A percentile compares a stretch with the other conserved stretches of the same genome.
Conservation (phyloP, 345 rosid species). For the Rhodomyrtus tomentosa region DNA sequence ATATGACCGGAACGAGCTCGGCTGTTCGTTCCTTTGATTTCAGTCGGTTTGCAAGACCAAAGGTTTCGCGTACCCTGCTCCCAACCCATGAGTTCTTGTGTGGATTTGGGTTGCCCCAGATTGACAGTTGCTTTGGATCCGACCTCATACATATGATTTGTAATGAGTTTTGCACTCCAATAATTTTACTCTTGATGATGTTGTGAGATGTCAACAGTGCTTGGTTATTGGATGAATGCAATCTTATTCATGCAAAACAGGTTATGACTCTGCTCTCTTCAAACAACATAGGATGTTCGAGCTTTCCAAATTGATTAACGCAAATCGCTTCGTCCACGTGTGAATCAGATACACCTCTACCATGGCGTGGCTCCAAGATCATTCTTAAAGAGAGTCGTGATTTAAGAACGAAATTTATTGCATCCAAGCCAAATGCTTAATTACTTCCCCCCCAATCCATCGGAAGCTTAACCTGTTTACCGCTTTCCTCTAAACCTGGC, state of each 20-base stretch:
- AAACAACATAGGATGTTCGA: not conserved
- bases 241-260: not conserved
- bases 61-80: fast-evolving
- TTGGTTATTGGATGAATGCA: not conserved
- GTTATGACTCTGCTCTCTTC: not conserved
- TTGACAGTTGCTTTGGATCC: not conserved
- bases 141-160: not conserved
- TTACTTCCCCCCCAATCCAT: not conserved
- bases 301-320: not conserved
- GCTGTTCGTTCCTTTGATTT: not conserved
- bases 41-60: not conserved
- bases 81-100: not conserved
- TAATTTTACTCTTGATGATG: not conserved
- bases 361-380: not conserved
- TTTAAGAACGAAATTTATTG: not conserved
- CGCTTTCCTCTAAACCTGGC: not conserved
- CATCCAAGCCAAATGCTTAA: not conserved
- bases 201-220: not conserved
- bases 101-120: not conserved
- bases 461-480: not conserved
- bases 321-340: not conserved
- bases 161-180: fast-evolving
- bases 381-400: not conserved
- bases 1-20: not conserved
- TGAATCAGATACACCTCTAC: not conserved